Conservation (phyloP, 2,329 filamentous ascomycete genomes). For the Botrytis byssoidea region DNA sequence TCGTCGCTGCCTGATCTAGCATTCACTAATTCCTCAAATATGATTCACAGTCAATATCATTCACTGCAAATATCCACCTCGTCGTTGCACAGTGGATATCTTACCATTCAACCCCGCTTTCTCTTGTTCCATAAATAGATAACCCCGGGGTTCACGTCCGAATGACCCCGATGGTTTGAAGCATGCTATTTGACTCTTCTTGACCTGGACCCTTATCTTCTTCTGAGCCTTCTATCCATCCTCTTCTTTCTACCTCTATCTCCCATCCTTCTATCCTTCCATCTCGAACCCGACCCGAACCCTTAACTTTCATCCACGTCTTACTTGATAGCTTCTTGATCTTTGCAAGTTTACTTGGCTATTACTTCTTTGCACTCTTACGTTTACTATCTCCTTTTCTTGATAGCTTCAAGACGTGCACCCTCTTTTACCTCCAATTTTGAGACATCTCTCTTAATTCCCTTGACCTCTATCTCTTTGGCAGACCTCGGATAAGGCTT, state of each 20-base stretch:
- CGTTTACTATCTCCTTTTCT: background rate
- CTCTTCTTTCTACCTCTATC: background rate
- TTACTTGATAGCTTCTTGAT: background rate
- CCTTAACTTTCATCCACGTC: background rate
- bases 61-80: background rate
- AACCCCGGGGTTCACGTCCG: background rate
- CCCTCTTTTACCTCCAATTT: background rate
- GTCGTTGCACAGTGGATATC: background rate
- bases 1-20: background rate
- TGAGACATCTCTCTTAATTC: background rate
- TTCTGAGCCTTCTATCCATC: background rate
- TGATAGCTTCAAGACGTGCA: background rate
- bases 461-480: background rate
- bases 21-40: background rate
- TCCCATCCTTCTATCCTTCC: background rate
- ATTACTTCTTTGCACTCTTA: background rate
- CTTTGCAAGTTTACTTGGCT: background rate
- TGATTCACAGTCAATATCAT: background rate
- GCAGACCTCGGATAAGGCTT: too few relatives aligned
- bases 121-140: background rate
- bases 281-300: background rate
- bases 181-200: background rate
- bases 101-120: background rate
- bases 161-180: background rate
- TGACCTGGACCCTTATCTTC: background rate